Base-by-base conservation (phyloP, 306 rosid genomes). In the Vicia sativa region DNA sequence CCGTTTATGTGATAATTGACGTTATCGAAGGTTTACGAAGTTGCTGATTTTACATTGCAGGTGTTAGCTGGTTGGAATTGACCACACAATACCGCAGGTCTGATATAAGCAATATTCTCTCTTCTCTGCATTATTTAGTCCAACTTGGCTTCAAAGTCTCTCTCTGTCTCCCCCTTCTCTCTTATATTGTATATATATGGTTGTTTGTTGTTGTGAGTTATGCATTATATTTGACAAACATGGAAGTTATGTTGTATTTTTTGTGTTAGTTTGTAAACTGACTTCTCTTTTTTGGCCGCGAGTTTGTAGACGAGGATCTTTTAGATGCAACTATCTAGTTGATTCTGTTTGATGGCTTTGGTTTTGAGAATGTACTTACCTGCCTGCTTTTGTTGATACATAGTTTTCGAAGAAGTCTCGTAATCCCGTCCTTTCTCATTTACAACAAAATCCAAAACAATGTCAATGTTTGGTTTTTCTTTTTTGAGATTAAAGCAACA, bases 11-110 rank as follows among this genome's bases (percentile, higher is more conserved):
- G 45, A 53, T 43, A 37, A 15, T 26, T 34, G 31, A 2, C 11
- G 4, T 11, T 25, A 54, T 18, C 41, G 12, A 31, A 37, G 56
- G 77, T 65, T 80, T 11, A 57, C 26, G 2, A 15, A 37, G 41
- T 70, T 74, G 46, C 59, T 59, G 63, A 12, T 65, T 52, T 64
- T 50, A 65, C 73, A 39, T 55, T 56, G 61, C 80, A 74, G 83
- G 74, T 66, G 35, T 46, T 55, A 34, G 78, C 68, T 14, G 65
- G 43, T 61, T 74, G 75, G 72, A 66, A 42, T 23, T 54, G 53
- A 19, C 4, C 39, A 7, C n/a, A 44, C 45, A 55, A 11, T 70
- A 16, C 45, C 16, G 65, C 55, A 57, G 68, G 73, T 74, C 15
- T 26, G 68, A 60, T 49, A 66, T 42, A 67, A 46, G 65, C 78